phyloP scores from a whole-genome alignment of 1,284 basidiomycete species.

The Malassezia equina region DNA sequence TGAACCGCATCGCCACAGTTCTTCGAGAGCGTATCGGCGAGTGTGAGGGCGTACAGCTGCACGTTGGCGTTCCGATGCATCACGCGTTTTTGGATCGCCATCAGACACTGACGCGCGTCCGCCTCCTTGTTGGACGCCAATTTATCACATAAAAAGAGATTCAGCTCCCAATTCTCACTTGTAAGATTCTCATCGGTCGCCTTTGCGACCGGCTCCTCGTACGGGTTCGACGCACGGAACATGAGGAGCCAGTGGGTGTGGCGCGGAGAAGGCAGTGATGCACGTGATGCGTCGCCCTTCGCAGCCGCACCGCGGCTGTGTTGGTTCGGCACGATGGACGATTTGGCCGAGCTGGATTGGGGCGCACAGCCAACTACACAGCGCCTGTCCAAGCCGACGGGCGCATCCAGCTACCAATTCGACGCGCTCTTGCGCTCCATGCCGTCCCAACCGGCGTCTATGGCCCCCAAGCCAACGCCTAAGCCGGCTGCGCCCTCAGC shows the following conservation, averaged over 20 bases:
- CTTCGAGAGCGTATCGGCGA: constrained; percentile 56
- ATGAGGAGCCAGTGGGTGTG: constrained; percentile 12
- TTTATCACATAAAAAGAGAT: constrained; percentile 91
- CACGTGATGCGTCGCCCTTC: neutral
- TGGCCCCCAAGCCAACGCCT: constrained; percentile 2
- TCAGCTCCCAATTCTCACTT: constrained; percentile 88
- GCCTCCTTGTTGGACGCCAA: constrained; percentile 68
- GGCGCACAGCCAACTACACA: constrained; percentile 4
- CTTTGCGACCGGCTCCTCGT: constrained; percentile 87
- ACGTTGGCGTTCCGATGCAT: constrained; percentile 91
- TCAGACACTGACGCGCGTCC: constrained; percentile 74
- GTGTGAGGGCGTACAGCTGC: constrained; percentile 76
- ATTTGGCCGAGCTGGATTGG: constrained; percentile 43
- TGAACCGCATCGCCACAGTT: constrained; percentile 75
- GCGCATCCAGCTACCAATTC: constrained; percentile 21
- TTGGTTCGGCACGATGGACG: constrained; percentile 31
- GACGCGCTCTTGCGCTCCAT: constrained; percentile 28
- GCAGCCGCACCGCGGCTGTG: neutral
- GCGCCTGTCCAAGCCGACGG: neutral
- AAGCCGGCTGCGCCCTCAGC: neutral
- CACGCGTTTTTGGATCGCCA: constrained; percentile 76
- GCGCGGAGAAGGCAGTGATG: neutral
- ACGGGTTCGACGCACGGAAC: constrained; percentile 58
- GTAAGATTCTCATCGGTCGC: constrained; percentile 91
- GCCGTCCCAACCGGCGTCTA: constrained; percentile 5